Evolutionary conservation across 805 yeast genomes (phyloP).

Genomic region (Debaryomyces prosopidis): DNA sequence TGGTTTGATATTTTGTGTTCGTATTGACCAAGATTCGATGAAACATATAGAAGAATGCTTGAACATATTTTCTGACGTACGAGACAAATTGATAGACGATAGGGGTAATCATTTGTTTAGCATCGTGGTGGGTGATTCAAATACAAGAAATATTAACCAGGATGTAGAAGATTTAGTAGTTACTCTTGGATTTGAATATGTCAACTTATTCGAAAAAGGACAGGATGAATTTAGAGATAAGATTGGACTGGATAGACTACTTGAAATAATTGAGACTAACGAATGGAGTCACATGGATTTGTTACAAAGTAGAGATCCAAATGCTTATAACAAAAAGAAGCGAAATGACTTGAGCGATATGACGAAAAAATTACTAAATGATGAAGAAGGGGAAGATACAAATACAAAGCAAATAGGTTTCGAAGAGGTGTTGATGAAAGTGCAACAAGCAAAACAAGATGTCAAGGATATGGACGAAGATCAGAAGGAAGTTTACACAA

Average conservation of each 20-base stretch:
- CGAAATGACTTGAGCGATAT: slow-evolving; percentile 21
- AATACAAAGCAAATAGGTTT: slow-evolving; percentile 19
- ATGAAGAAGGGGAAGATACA: slow-evolving; percentile 9
- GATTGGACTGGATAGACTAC: slow-evolving; percentile 42
- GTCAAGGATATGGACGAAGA: slow-evolving; percentile 22
- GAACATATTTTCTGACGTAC: slow-evolving; percentile 11
- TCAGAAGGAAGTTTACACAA: slow-evolving; percentile 32
- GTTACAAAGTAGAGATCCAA: slow-evolving; percentile 4
- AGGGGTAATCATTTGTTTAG: slow-evolving; percentile 27
- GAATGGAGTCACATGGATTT: slow-evolving; percentile 41
- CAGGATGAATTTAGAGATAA: slow-evolving; percentile 44
- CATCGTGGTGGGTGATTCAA: slow-evolving; percentile 32
- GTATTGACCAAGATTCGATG: slow-evolving; percentile 19
- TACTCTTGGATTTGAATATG: slow-evolving; percentile 43
- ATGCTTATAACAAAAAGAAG: slow-evolving; percentile 21
- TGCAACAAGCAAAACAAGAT: slow-evolving; percentile 35
- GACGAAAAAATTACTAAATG: slow-evolving; percentile 26
- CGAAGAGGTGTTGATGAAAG: slow-evolving; percentile 29
- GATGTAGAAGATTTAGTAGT: slow-evolving; percentile 42
- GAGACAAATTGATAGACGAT: slow-evolving; percentile 13
- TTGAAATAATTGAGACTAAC: slow-evolving; percentile 49
- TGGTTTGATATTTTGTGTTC: slow-evolving; percentile 46
- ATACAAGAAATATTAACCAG: slow-evolving; percentile 9
- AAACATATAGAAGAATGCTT: slow-evolving; percentile 22
- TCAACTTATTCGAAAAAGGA: slow-evolving; percentile 32